Base-by-base conservation (phyloP, 768 basidiomycete genomes). In the Mrakia frigida region DNA sequence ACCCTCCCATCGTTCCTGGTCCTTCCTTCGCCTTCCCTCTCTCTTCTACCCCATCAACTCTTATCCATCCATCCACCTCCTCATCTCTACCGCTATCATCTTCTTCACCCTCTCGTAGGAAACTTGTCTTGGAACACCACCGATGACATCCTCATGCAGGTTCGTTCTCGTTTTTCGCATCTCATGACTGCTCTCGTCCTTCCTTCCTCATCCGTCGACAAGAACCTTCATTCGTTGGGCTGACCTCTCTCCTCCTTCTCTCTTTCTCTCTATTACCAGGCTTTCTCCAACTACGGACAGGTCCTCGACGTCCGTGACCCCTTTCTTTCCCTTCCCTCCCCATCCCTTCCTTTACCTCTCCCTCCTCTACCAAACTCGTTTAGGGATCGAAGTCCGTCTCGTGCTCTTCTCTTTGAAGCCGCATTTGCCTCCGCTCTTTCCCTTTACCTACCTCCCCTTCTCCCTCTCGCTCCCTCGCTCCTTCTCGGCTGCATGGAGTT, bases 271-370 rank as follows among this genome's bases (percentile, higher is more conserved):
- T 79, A 78, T 73, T 79, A 79, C 56, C 82, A 95, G 92, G 92
- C 92, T 78, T 98, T 98, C 89, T 84, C 86, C 81, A 83, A 86
- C 4, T 94, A 84, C 85, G 95, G 95, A 82, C 86, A 88, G 83
- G 90, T 98, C 84, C 85, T 91, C 83, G 95, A 98, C 89, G 95
- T 98, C 87, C 88, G 95, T 90, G 84, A 84, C 85, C 82, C 85
- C 86, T 78, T 75, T 33, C 63, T 73, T 63, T 41, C 37, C 33
- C 52, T 31, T 39, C 35, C 41, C 60, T 18, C 76, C 53, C 56
- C 41, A 46, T 71, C 28, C 71, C 65, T 63, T 60, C 41, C 74
- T 37, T 53, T 72, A 46, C n/a, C 41, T 73, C 79, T 79, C 74
- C 79, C 81, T 25, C 69, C 23, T 23, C 65, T 18, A 25, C 61